phyloP scores from a whole-genome alignment of 2,329 filamentous ascomycete species.

The Fusarium praegraminearum region DNA sequence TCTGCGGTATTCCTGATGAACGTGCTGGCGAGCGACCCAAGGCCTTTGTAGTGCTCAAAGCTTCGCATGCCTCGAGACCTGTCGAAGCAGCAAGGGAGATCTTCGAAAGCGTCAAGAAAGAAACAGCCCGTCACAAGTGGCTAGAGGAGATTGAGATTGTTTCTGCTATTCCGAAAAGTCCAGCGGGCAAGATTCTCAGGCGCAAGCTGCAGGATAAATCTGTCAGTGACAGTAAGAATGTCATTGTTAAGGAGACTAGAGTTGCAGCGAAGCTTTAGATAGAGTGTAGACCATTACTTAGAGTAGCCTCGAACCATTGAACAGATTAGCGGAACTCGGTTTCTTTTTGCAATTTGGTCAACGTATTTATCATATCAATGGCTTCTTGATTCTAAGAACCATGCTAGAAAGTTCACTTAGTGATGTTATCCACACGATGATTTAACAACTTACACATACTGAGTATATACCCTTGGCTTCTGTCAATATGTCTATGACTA shows the following conservation, averaged over 20 bases:
- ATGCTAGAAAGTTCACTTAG: too few relatives aligned
- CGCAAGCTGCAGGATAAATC: background rate
- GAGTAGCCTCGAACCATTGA: too few relatives aligned
- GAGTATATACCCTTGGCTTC: too few relatives aligned
- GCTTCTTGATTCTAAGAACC: too few relatives aligned
- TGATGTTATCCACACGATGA: too few relatives aligned
- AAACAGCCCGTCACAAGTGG: conserved; percentile 7
- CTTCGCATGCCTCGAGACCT: accelerated
- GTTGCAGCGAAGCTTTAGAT: background rate
- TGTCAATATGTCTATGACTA: too few relatives aligned
- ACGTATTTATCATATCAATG: too few relatives aligned
- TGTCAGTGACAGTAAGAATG: accelerated
- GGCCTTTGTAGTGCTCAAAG: conserved; percentile 2
- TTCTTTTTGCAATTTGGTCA: too few relatives aligned
- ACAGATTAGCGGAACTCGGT: too few relatives aligned
- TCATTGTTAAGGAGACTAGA: background rate
- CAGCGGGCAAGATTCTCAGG: conserved; percentile 1
- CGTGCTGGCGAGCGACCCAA: background rate
- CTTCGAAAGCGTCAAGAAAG: background rate
- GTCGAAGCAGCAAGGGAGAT: background rate
- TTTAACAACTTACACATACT: too few relatives aligned
- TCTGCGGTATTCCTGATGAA: background rate
- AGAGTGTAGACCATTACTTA: too few relatives aligned
- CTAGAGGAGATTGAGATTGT: conserved; percentile 18
- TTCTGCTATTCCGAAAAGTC: conserved; percentile 6